Conservation (phyloP, 805 yeast genomes). For the Crinitomyces ghanaensis region DNA sequence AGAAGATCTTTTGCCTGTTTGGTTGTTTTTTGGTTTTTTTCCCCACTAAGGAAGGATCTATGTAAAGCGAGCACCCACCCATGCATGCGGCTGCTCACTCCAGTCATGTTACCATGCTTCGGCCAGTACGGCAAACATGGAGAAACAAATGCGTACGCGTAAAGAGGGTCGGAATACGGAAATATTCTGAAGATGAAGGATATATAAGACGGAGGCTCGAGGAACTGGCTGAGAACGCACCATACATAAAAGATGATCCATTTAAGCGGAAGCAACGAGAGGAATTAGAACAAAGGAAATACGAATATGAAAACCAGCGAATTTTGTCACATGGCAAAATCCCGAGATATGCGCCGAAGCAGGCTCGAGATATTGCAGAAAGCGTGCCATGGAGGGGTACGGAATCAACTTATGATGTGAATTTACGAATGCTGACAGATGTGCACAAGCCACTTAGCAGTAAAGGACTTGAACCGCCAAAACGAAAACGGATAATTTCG, state of each 20-base stretch:
- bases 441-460: slow-evolving; percentile 30
- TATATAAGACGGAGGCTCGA: slow-evolving; percentile 29
- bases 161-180: too few relatives aligned
- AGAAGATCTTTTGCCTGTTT: too few relatives aligned
- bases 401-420: slow-evolving; percentile 37
- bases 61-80: too few relatives aligned
- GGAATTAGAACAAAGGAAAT: too few relatives aligned
- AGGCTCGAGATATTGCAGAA: slow-evolving; percentile 37
- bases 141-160: too few relatives aligned
- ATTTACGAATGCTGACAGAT: slow-evolving; percentile 46
- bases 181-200: slow-evolving; percentile 12
- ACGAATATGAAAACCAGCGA: slow-evolving; percentile 30
- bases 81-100: too few relatives aligned
- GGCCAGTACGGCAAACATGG: too few relatives aligned
- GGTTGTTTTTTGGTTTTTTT: too few relatives aligned
- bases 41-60: too few relatives aligned
- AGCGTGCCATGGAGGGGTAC: slow-evolving; percentile 49
- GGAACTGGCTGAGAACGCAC: slow-evolving; percentile 34
- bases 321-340: slow-evolving; percentile 33
- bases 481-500: slow-evolving; percentile 15
- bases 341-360: slow-evolving; percentile 35
- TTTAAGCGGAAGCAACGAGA: slow-evolving; percentile 18
- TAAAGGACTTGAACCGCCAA: slow-evolving; percentile 5
- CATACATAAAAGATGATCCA: slow-evolving; percentile 27
- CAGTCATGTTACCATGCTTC: too few relatives aligned